Evolutionary conservation across 2,329 filamentous ascomycete species (phyloP).

Genomic region (Hansfordia pulvinata): DNA sequence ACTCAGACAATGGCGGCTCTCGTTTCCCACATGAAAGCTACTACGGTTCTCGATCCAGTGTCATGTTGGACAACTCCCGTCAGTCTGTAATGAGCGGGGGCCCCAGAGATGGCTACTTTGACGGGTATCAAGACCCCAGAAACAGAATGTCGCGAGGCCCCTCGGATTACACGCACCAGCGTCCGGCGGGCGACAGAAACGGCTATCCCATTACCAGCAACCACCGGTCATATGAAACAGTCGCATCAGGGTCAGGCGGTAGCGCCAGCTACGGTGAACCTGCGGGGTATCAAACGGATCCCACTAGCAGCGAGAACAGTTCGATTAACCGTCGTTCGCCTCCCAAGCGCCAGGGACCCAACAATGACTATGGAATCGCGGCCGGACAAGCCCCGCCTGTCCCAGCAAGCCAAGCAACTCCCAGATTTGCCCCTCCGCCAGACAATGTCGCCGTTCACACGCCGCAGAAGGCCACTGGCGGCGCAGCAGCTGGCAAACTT

Average conservation of each 20-base stretch:
- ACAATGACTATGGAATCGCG: conserved; percentile 52
- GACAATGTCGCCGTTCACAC: conserved; percentile 16
- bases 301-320: conserved; percentile 79
- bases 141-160: conserved; percentile 26
- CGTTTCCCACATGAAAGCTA: conserved; percentile 8
- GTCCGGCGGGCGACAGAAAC: conserved; percentile 25
- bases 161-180: conserved; percentile 30
- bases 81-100: conserved; percentile 14
- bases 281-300: conserved; percentile 72
- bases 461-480: conserved; percentile 14
- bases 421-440: conserved; percentile 10
- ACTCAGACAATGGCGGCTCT: conserved; percentile 9
- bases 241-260: conserved; percentile 57
- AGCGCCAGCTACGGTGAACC: conserved; percentile 63
- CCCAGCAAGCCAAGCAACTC: conserved; percentile 7
- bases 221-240: conserved; percentile 76
- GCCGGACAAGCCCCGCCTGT: conserved; percentile 23
- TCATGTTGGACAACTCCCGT: conserved; percentile 23
- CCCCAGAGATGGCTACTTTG: conserved; percentile 26
- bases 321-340: conserved; percentile 64
- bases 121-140: conserved; percentile 16
- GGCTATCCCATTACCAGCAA: conserved; percentile 46
- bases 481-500: conserved; percentile 7
- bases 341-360: conserved; percentile 36
- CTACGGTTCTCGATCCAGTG: conserved; percentile 22